Percentiles rank a stretch among this genome's conserved stretches.
Evolutionary conservation across 768 basidiomycete genomes (phyloP).

Genomic region (Macrocybe gigantea): DNA sequence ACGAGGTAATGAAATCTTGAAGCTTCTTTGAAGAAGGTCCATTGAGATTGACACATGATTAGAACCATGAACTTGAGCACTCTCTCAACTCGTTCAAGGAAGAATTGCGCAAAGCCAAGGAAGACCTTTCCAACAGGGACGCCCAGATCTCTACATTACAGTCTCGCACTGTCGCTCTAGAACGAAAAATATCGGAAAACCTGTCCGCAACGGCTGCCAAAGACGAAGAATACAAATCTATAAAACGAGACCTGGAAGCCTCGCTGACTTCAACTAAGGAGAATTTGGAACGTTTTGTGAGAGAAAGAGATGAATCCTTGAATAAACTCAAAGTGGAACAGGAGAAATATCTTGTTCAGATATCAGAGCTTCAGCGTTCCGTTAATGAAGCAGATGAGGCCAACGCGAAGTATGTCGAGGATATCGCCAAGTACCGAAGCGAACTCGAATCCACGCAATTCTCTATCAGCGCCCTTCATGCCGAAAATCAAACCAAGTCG

Average conservation of each 20-base stretch:
- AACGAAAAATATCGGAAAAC: constrained; percentile 10
- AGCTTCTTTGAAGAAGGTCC: too few species aligned
- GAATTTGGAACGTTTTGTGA: constrained; percentile 9
- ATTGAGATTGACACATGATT: background rate
- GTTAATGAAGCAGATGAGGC: constrained; percentile 6
- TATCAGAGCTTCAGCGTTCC: constrained; percentile 10
- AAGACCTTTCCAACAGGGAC: constrained; percentile 18
- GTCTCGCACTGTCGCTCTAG: constrained; percentile 11
- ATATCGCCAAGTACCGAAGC: constrained; percentile 6
- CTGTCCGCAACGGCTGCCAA: constrained; percentile 1
- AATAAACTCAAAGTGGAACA: constrained; percentile 7
- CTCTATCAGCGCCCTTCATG: background rate
- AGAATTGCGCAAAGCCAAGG: constrained; percentile 11
- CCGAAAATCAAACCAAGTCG: background rate
- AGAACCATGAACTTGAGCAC: constrained; percentile 12
- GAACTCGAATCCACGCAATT: constrained; percentile 3
- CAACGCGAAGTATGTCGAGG: constrained; percentile 4
- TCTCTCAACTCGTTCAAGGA: constrained; percentile 13
- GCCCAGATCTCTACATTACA: constrained; percentile 17
- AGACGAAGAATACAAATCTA: constrained; percentile 10
- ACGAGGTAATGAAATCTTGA: background rate
- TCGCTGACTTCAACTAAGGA: constrained; percentile 7
- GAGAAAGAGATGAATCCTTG: constrained; percentile 10
- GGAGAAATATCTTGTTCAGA: constrained; percentile 6
- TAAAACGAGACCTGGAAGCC: constrained; percentile 11